phyloP scores from a whole-genome alignment of 345 rosid genomes.

The Syzygium jambos region DNA sequence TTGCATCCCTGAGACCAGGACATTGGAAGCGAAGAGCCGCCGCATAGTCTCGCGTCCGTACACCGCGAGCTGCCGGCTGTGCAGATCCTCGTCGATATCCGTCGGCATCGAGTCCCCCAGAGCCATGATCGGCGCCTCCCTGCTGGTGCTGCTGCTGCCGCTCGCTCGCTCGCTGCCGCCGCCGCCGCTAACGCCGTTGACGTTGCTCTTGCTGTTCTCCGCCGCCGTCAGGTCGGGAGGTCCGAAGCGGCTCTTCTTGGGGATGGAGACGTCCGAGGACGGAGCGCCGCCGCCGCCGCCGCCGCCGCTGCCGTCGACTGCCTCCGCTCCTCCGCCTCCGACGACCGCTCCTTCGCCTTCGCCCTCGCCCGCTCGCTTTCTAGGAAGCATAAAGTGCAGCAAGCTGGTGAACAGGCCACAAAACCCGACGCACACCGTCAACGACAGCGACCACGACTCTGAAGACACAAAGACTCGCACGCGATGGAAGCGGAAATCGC shows the following conservation, averaged over 20 bases:
- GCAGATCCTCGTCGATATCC: constrained; percentile 93
- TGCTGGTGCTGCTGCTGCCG: neutral
- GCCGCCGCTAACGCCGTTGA: neutral
- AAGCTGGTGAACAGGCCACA: constrained; percentile 47
- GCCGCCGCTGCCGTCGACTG: neutral
- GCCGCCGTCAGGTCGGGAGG: constrained; percentile 15
- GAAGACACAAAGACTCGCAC: neutral
- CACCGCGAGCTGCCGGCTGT: constrained; percentile 97
- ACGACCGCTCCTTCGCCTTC: constrained; percentile 15
- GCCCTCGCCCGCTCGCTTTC: constrained; percentile 57
- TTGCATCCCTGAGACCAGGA: constrained; percentile 84
- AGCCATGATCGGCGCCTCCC: constrained; percentile 39
- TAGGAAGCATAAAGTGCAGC: constrained; percentile 90
- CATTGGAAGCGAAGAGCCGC: constrained; percentile 77
- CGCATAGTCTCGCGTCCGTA: constrained; percentile 98
- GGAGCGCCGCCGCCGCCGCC: neutral
- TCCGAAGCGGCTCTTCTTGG: constrained; percentile 47
- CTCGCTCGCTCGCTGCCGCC: neutral
- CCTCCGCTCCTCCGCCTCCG: constrained; percentile 15
- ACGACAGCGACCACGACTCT: neutral
- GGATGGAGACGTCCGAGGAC: constrained; percentile 19
- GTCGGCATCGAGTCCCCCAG: constrained; percentile 48
- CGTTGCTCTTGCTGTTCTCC: constrained; percentile 2
- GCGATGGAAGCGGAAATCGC: neutral
- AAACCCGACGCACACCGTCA: neutral